phyloP scores from a whole-genome alignment of 176 grass and related monocot species.

The Lolium rigidum region DNA sequence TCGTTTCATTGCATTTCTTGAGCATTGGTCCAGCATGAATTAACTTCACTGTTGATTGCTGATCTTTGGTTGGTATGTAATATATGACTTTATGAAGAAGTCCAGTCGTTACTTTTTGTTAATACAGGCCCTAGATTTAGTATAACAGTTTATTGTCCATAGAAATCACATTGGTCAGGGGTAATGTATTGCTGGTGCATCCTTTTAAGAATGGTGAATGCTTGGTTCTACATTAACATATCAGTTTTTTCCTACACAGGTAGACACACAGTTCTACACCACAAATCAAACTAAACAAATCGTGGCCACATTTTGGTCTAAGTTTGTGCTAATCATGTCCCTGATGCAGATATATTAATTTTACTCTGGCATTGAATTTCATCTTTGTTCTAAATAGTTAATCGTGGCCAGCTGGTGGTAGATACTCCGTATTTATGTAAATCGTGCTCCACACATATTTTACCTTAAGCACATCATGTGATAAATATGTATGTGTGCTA shows the following conservation, averaged over 20 bases:
- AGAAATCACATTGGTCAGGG: neutral
- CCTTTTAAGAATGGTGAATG: conserved; percentile 12
- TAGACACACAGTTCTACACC: neutral
- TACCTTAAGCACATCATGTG: neutral
- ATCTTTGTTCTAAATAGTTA: conserved; percentile 6
- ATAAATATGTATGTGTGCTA: neutral
- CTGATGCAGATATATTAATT: neutral
- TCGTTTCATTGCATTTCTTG: neutral
- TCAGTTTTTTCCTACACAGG: neutral
- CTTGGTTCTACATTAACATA: neutral
- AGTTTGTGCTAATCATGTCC: neutral
- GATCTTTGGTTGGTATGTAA: neutral
- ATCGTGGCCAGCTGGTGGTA: neutral
- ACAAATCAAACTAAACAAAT: neutral
- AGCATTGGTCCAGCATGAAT: neutral
- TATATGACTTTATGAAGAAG: neutral
- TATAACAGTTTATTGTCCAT: neutral
- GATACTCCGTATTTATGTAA: too few species aligned
- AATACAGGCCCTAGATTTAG: conserved; percentile 3
- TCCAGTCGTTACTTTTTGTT: neutral
- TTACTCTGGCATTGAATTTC: neutral
- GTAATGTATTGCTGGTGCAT: neutral
- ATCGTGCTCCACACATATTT: too few species aligned
- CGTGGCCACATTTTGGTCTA: neutral
- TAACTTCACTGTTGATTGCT: neutral